Conservation (phyloP, 345 rosid genomes). For the Citrus sp. region DNA sequence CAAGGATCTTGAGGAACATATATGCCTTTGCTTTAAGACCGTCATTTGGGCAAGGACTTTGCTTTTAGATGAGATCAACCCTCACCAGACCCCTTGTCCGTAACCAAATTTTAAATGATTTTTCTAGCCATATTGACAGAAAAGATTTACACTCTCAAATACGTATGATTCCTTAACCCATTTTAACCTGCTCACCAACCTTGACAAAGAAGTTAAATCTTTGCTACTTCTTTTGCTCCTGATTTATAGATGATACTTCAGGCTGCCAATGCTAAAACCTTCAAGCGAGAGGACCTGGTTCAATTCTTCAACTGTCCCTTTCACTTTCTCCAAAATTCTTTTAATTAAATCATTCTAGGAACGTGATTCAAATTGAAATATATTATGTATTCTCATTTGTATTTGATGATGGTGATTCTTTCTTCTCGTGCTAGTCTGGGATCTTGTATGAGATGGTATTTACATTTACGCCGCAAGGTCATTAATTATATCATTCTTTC, state of each 20-base stretch:
- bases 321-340: not conserved
- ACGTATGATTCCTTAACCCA: not conserved
- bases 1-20: conserved; percentile 58
- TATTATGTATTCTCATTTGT: not conserved
- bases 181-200: not conserved
- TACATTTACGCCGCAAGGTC: no score
- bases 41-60: conserved; percentile 56
- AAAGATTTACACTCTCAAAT: not conserved
- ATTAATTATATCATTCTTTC: not conserved
- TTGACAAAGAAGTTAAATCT: not conserved
- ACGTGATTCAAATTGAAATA: not conserved
- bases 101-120: conserved; percentile 3
- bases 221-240: not conserved
- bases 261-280: no score
- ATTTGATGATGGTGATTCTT: not conserved
- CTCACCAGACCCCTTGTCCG: conserved; percentile 14
- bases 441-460: not conserved
- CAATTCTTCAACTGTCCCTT: not conserved
- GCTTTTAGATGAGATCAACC: conserved; percentile 46
- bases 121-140: not conserved
- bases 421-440: not conserved
- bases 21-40: conserved; percentile 54
- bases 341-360: not conserved
- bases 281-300: not conserved
- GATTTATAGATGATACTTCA: not conserved